These are phyloP conservation scores for Diaporthe australafricana DNA, from an alignment of 2,329 filamentous ascomycete species.

Conservation along the genomic window DNA sequence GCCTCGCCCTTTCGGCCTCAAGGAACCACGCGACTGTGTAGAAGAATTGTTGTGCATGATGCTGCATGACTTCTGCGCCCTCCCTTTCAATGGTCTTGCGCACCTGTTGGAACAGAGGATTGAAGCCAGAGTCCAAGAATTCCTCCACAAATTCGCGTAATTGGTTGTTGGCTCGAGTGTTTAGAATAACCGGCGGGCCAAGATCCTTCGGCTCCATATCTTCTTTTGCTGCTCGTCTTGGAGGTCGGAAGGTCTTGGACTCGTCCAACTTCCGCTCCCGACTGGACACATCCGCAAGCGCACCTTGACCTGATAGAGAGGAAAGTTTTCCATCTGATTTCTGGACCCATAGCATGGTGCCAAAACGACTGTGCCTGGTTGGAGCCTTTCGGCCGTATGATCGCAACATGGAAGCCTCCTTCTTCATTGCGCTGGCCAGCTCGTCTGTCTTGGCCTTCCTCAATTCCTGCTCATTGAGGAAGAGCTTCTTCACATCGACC, in stretches of 20 bases:
- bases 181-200: conserved; percentile 77
- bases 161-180: conserved; percentile 78
- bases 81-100: conserved; percentile 92
- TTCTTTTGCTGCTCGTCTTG: conserved; percentile 71
- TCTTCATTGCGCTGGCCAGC: conserved; percentile 78
- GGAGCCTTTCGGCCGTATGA: conserved; percentile 82
- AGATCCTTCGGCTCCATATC: conserved; percentile 79
- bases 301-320: conserved; percentile 89
- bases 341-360: conserved; percentile 97
- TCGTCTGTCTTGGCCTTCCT: conserved; percentile 78
- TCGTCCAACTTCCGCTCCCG: conserved; percentile 91
- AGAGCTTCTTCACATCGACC: conserved; percentile 84
- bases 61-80: conserved; percentile 80
- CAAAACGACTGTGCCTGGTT: conserved; percentile 92
- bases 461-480: conserved; percentile 82
- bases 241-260: conserved; percentile 90
- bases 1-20: conserved; percentile 82
- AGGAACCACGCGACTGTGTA: conserved; percentile 95
- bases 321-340: conserved; percentile 85
- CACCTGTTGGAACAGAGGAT: conserved; percentile 86
- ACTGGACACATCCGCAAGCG: conserved; percentile 77
- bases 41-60: conserved; percentile 88
- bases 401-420: conserved; percentile 86
- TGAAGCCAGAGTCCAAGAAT: conserved; percentile 95
- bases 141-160: conserved; percentile 88